Evolutionary conservation across 1,139 yeast genomes (phyloP), one percentile per base, ranked within the genome.

Genomic region (Geotrichum klebahnii): DNA sequence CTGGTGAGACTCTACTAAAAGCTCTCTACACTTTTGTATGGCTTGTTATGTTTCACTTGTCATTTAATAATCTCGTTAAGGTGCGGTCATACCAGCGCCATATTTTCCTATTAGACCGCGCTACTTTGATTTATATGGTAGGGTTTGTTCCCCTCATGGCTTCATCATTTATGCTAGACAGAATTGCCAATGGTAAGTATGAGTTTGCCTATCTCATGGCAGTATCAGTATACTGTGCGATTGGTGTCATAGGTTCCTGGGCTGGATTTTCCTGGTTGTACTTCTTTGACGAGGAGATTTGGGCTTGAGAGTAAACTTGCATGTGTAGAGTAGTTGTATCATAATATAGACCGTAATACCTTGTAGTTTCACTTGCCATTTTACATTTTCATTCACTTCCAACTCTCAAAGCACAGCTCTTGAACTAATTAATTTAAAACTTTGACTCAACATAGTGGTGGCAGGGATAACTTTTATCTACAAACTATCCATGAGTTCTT

Each of bases 241-340:
- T 87, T 29, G 99, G 98, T 5, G 80, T 92, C 2, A 74, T 90
- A 4, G 78, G 89, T 44, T 81, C 95, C 50, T 94, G 96, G 95
- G 79, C 84, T 55, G 94, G 95, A 1, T 79, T 92, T 57, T 80
- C 85, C 52, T 88, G 96, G 95, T 70, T 86, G 45, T 90, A 87
- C 64, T 85, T 89, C 65, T 81, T 87, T 49, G 67, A 60, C 40
- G 67, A 64, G 38, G 65, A 60, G 35, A 50, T 65, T 34, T 65
- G 66, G 67, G 36, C 31, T 19, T 44, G 35, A 46, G 45, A 26
- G 17, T 8, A 6, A 8, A 33, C 37, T 36, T 9, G 23, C 23
- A 35, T 19, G 24, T 35, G 20, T 17, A 17, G 5, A 9, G 20
- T 17, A 6, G 9, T 8, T 29, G 16, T 17, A 22, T 10, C 19